Conservation (phyloP, 2,329 filamentous ascomycete genomes). For the Trichoderma sp. region DNA sequence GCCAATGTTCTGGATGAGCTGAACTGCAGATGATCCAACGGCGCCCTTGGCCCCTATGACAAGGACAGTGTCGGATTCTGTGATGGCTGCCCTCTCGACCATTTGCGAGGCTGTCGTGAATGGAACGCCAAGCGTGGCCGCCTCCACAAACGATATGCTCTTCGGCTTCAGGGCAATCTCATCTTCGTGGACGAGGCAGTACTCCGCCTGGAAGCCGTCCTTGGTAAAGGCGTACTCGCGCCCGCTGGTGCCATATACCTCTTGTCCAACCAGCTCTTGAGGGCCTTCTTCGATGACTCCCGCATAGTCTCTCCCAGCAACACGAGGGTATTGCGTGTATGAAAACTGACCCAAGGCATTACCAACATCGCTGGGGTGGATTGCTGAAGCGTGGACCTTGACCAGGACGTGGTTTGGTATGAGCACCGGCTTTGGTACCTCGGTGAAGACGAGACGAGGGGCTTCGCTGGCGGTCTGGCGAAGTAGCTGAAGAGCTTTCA, state of each 20-base stretch:
- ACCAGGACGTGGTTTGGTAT: constrained; percentile 19
- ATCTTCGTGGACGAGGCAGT: constrained; percentile 7
- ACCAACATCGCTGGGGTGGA: constrained; percentile 19
- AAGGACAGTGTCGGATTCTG: constrained; percentile 8
- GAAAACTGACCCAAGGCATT: constrained; percentile 10
- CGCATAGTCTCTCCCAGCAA: constrained; percentile 19
- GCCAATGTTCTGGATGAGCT: constrained; percentile 1
- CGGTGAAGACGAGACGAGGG: not conserved
- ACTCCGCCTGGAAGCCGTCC: constrained; percentile 20
- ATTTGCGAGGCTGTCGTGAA: constrained; percentile 20
- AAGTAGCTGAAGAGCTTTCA: constrained; percentile 9
- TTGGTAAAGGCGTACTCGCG: constrained; percentile 17
- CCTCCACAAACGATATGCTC: constrained; percentile 15
- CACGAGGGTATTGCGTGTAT: constrained; percentile 15
- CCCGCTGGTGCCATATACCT: constrained; percentile 19
- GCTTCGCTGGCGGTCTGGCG: constrained; percentile 1
- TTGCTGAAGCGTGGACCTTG: constrained; percentile 17
- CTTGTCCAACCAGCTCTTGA: constrained; percentile 10
- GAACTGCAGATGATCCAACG: constrained; percentile 5
- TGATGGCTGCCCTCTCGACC: constrained; percentile 12
- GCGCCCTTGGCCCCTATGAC: constrained; percentile 14
- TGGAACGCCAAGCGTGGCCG: constrained; percentile 16
- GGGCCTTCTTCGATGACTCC: constrained; percentile 19
- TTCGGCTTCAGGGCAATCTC: constrained; percentile 18
- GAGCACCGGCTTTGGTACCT: constrained; percentile 14